Evolutionary conservation across 805 yeast species (phyloP), one percentile per base, ranked within the genome.

Genomic region (Metschnikowia gelsemii): DNA sequence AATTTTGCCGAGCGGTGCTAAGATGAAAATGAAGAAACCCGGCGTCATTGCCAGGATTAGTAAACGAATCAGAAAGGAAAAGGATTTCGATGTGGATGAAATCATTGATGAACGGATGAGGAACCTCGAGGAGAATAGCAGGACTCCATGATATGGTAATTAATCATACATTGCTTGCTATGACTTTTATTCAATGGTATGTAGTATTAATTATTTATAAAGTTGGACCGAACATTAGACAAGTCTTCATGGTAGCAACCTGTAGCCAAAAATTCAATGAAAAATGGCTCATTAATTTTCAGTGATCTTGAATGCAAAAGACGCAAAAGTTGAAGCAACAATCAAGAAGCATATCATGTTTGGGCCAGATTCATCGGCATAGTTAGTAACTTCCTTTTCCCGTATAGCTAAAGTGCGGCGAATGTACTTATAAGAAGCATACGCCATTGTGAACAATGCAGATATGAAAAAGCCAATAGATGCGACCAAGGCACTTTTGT

Each of bases 301-400:
- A 30, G 73, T 37, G 35, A 58, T 51, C 53, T 76, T 74, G 58
- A 79, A 84, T 26, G 79, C 52, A 53, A 82, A 83, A 2, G 85
- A 76, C 22, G 76, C 70, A 21, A 78, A 66, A 7, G 89, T 80
- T 2, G 96, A 82, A 1, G 81, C 64, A 2, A 86, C 82, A 51
- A 93, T 71, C 38, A 84, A 83, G 14, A 66, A 62, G 68, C 97
- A 91, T 36, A 93, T 79, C 61, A 81, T 73, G 49, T 83, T 82
- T 13, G 98, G 97, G 0, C 99, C 99, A 47, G 82, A 59, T 57
- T 75, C 80, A 64, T 93, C 98, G 50, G 86, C 96, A 58, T 91
- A 93, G 49, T 86, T 77, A 18, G 81, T 84, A 3, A 95, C 88
- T 47, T 80, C 79, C 68, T 89, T 87, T 50, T 79, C 75, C 59